These are phyloP conservation scores for Trichomonascaceae sp. DNA, from an alignment of 1,139 yeast genomes.

Conservation along the genomic window DNA sequence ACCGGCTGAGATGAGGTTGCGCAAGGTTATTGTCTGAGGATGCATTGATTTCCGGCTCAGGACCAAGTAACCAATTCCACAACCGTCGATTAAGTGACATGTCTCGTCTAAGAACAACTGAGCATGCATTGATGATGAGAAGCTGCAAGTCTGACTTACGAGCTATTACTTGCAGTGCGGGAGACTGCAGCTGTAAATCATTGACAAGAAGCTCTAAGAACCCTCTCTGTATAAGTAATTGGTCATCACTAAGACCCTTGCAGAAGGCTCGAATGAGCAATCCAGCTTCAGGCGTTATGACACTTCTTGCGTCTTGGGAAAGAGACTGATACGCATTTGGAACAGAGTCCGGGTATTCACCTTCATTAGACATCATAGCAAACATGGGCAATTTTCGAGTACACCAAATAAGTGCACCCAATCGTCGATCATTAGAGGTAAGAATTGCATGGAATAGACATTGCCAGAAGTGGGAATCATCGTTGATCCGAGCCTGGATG, in stretches of 20 bases:
- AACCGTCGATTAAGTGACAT: conserved; percentile 90
- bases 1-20: conserved; percentile 26
- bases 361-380: conserved; percentile 9
- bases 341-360: conserved; percentile 11
- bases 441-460: conserved; percentile 68
- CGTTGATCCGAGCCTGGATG: conserved; percentile 51
- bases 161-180: conserved; percentile 46
- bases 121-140: conserved; percentile 57
- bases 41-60: conserved; percentile 38
- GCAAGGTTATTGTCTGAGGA: not conserved
- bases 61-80: conserved; percentile 90
- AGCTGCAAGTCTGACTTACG: conserved; percentile 49
- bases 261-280: conserved; percentile 68
- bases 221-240: conserved; percentile 76
- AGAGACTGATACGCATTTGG: conserved; percentile 24
- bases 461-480: conserved; percentile 84
- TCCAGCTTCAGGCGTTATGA: conserved; percentile 72
- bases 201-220: conserved; percentile 73
- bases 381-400: conserved; percentile 59
- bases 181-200: conserved; percentile 59
- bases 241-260: conserved; percentile 56
- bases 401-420: conserved; percentile 81
- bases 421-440: conserved; percentile 67
- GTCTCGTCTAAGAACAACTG: conserved; percentile 70
- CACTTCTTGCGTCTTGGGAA: conserved; percentile 54